Conservation (phyloP, 164 flowering plant genomes). For the Macadamia integrifolia region DNA sequence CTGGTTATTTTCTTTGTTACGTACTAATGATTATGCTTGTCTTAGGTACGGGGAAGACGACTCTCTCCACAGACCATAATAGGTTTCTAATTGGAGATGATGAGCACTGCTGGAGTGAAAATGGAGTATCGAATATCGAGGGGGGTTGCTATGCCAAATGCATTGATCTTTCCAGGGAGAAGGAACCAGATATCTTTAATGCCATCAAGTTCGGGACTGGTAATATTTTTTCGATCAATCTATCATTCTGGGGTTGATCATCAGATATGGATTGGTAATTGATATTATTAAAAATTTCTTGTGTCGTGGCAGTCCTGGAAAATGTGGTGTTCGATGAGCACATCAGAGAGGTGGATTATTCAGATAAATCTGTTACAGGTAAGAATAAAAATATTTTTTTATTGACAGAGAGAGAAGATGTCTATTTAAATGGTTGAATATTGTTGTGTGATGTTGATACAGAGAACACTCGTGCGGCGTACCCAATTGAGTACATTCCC, state of each 20-base stretch:
- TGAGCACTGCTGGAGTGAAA: constrained; percentile 97
- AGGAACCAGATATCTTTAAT: constrained; percentile 97
- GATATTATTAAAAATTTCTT: neutral
- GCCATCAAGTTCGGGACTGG: constrained; percentile 99
- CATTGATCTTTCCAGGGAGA: constrained; percentile 78
- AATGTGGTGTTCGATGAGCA: constrained; percentile 98
- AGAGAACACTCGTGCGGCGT: constrained; percentile 97
- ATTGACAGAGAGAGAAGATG: no score
- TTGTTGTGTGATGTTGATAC: constrained; percentile 12
- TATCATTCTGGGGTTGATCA: no score
- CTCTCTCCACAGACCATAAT: constrained; percentile 91
- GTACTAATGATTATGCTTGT: constrained; percentile 6
- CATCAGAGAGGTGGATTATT: constrained; percentile 79
- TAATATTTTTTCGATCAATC: constrained; percentile 9
- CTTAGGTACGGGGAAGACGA: constrained; percentile 96
- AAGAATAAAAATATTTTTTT: no score
- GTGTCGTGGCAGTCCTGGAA: constrained; percentile 64
- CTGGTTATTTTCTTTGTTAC: neutral
- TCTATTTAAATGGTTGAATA: no score
- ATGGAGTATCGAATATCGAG: constrained; percentile 96
- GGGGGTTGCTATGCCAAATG: constrained; percentile 99
- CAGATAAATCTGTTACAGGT: constrained; percentile 98
- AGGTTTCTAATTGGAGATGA: constrained; percentile 90
- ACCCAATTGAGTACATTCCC: constrained; percentile 94
- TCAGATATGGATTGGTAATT: neutral